Evolutionary conservation across 1,139 yeast species (phyloP).

Genomic region (Saccharomyces hybrid): DNA sequence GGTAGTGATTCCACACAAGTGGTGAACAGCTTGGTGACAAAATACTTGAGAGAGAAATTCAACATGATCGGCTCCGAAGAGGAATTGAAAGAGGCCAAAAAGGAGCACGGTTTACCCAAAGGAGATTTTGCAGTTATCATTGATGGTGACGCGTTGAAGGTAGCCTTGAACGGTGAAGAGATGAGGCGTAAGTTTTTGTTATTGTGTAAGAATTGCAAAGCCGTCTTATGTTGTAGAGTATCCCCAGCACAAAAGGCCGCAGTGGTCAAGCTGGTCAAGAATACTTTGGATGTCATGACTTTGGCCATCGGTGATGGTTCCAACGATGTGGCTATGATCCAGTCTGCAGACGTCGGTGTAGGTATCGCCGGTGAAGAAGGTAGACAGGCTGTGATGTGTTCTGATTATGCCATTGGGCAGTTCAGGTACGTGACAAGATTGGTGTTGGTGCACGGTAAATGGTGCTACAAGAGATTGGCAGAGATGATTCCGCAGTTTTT

Average conservation of each 20-base stretch:
- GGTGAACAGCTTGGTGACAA: slow-evolving; percentile 52
- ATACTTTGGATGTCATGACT: slow-evolving; percentile 76
- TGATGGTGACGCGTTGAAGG: slow-evolving; percentile 85
- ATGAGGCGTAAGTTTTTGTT: slow-evolving; percentile 64
- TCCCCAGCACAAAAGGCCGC: slow-evolving; percentile 97
- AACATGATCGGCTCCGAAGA: slow-evolving; percentile 53
- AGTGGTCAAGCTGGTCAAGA: slow-evolving; percentile 81
- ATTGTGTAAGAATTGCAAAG: slow-evolving; percentile 86
- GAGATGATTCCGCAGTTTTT: slow-evolving; percentile 95
- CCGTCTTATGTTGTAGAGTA: slow-evolving; percentile 93
- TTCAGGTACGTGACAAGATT: slow-evolving; percentile 76
- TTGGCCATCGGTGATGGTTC: slow-evolving; percentile 98
- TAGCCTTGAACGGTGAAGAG: slow-evolving; percentile 55
- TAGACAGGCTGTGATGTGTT: slow-evolving; percentile 95
- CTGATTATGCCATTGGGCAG: slow-evolving; percentile 96
- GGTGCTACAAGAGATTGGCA: slow-evolving; percentile 87
- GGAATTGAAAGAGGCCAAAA: slow-evolving; percentile 53
- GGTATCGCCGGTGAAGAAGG: slow-evolving; percentile 99
- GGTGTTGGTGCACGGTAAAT: slow-evolving; percentile 86
- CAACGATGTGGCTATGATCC: slow-evolving; percentile 98
- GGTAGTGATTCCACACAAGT: slow-evolving; percentile 30
- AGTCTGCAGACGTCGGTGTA: slow-evolving; percentile 95
- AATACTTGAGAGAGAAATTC: slow-evolving; percentile 56
- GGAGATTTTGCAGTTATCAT: slow-evolving; percentile 76
- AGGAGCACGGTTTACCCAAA: slow-evolving; percentile 70